A percentile compares a stretch with the other conserved stretches of the same genome.
Conservation (phyloP, 352 stramenopile genomes). For the Phytophthora vignae region DNA sequence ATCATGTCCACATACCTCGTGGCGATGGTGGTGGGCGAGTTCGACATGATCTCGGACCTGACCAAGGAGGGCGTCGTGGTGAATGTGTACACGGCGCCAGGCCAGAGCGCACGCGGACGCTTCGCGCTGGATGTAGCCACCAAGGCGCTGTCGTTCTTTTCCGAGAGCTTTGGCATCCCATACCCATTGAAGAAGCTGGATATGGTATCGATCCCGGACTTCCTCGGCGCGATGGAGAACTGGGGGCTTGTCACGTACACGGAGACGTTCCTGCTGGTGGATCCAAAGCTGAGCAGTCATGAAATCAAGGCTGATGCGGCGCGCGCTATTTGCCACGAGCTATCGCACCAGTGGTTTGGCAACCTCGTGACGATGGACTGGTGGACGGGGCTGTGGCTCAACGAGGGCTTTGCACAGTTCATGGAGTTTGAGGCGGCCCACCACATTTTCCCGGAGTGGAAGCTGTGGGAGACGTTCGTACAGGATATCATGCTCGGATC, state of each 20-base stretch:
- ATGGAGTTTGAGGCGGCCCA: constrained; percentile 96
- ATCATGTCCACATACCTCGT: constrained; percentile 99
- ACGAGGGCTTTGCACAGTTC: constrained; percentile 98
- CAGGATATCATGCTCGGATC: constrained; percentile 68
- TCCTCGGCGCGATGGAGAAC: constrained; percentile 96
- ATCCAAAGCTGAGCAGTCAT: constrained; percentile 67
- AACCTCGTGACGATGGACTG: constrained; percentile 99
- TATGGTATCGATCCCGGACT: constrained; percentile 97
- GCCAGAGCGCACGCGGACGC: constrained; percentile 87
- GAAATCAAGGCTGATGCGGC: constrained; percentile 81
- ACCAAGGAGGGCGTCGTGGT: constrained; percentile 93
- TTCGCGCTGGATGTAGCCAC: constrained; percentile 91
- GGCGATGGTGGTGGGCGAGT: constrained; percentile 96
- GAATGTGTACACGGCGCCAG: constrained; percentile 95
- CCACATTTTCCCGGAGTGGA: constrained; percentile 94
- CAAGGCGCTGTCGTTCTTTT: constrained; percentile 78
- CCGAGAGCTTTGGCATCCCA: constrained; percentile 72
- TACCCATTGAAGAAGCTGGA: constrained; percentile 99
- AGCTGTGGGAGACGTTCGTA: constrained; percentile 97
- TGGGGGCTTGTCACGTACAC: constrained; percentile 97
- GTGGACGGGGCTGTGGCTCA: constrained; percentile 96
- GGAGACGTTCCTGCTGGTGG: constrained; percentile 92
- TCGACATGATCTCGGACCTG: constrained; percentile 94
- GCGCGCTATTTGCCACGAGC: constrained; percentile 97
- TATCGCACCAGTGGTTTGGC: constrained; percentile 97